phyloP scores from a whole-genome alignment of 108 stramenopile species.

The Skeletonema marinoi region DNA sequence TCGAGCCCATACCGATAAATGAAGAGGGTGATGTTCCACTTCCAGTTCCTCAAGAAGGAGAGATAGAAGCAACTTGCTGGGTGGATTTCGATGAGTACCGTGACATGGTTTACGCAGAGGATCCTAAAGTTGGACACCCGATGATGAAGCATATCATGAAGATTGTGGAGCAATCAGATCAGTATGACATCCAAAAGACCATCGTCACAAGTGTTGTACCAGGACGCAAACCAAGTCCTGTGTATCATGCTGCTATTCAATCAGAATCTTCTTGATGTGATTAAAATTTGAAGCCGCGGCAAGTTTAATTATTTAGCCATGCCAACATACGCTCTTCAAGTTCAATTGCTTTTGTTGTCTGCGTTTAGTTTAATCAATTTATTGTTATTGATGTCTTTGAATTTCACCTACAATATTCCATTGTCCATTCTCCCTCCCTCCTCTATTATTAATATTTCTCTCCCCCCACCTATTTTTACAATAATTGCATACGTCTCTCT shows the following conservation, averaged over 20 bases:
- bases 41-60: constrained; percentile 68
- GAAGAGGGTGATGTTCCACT: constrained; percentile 56
- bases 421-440: neutral
- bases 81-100: constrained; percentile 65
- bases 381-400: neutral
- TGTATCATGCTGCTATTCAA: constrained; percentile 60
- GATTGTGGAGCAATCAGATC: constrained; percentile 46
- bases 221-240: constrained; percentile 63
- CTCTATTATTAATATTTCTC: neutral
- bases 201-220: constrained; percentile 75
- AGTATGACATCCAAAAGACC: constrained; percentile 56
- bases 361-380: neutral
- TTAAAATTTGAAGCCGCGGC: neutral
- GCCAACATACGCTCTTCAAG: neutral
- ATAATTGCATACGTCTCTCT: neutral
- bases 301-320: neutral
- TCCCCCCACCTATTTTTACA: neutral
- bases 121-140: constrained; percentile 61
- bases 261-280: neutral
- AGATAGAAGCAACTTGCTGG: constrained; percentile 74
- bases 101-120: constrained; percentile 58
- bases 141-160: constrained; percentile 76
- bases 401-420: neutral
- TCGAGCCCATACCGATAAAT: constrained; percentile 66
- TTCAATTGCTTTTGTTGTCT: neutral